Evolutionary conservation across 306 rosid species (phyloP).

Genomic region (Cucurbita pepo): DNA sequence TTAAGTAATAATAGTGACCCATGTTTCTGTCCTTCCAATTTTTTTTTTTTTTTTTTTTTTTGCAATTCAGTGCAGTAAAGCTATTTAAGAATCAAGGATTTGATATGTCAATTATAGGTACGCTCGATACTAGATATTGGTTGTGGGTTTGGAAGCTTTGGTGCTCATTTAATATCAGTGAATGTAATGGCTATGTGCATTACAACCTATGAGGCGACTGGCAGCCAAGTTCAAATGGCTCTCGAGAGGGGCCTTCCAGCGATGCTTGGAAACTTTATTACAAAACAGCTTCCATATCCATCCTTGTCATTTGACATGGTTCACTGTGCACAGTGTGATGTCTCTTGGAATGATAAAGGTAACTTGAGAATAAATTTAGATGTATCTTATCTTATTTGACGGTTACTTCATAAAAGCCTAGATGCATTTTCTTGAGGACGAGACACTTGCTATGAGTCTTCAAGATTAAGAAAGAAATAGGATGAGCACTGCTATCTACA

Average conservation of each 20-base stretch:
- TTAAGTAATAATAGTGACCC: not conserved
- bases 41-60: not conserved
- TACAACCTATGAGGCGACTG: slow-evolving; percentile 90
- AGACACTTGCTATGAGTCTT: not conserved
- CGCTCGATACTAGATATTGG: slow-evolving; percentile 68
- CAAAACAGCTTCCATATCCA: slow-evolving; percentile 86
- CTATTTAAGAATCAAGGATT: slow-evolving; percentile 1
- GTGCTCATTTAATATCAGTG: slow-evolving; percentile 78
- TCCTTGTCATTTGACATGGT: slow-evolving; percentile 86
- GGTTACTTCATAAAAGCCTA: not conserved
- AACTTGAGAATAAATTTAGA: slow-evolving; percentile 7
- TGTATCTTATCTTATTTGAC: not conserved
- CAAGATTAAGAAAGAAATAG: not conserved
- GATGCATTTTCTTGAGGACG: not conserved
- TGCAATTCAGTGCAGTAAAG: not conserved
- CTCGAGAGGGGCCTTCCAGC: slow-evolving; percentile 99
- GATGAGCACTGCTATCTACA: not conserved
- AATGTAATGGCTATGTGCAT: slow-evolving; percentile 79
- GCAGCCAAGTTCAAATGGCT: slow-evolving; percentile 97
- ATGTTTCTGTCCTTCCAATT: not conserved
- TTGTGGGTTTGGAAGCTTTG: slow-evolving; percentile 98
- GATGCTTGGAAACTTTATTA: slow-evolving; percentile 62
- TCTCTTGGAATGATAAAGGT: slow-evolving; percentile 83
- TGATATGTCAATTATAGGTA: slow-evolving; percentile 40
- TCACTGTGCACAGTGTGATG: slow-evolving; percentile 93